Conservation (phyloP, 345 rosid genomes). For the Gossypioides kirkii region DNA sequence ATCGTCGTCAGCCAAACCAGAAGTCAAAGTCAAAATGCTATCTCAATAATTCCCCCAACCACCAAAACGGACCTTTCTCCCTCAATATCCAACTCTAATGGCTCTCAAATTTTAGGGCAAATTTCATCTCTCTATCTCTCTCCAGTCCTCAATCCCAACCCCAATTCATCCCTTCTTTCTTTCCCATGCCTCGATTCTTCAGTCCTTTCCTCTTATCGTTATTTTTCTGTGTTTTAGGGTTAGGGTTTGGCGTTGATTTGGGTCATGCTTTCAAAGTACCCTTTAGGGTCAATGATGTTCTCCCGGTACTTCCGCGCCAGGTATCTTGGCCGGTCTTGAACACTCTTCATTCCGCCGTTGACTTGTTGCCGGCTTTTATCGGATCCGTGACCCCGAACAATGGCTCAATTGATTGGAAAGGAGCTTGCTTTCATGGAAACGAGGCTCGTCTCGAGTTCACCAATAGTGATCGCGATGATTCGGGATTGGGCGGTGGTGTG, state of each 20-base stretch:
- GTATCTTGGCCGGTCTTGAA: conserved; percentile 91
- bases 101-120: background rate
- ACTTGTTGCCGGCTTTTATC: conserved; percentile 75
- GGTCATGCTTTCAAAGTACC: conserved; percentile 58
- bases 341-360: conserved; percentile 77
- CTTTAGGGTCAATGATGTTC: conserved; percentile 67
- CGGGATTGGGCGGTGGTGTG: conserved; percentile 81
- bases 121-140: background rate
- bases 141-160: background rate
- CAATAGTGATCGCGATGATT: conserved; percentile 44
- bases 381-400: conserved; percentile 67
- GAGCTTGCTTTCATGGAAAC: conserved; percentile 86
- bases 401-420: conserved; percentile 71
- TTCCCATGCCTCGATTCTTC: conserved; percentile 33
- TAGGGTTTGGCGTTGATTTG: conserved; percentile 30
- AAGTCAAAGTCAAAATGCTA: background rate
- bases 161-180: background rate
- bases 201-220: conserved; percentile 13
- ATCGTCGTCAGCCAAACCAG: background rate
- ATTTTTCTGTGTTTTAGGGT: conserved; percentile 33
- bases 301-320: conserved; percentile 81
- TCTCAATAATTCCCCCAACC: background rate
- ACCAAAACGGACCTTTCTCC: background rate
- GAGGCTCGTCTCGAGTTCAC: conserved; percentile 69
- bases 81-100: background rate